Evolutionary conservation across 2,329 filamentous ascomycete genomes (phyloP).

Genomic region (Nemania diffusa): DNA sequence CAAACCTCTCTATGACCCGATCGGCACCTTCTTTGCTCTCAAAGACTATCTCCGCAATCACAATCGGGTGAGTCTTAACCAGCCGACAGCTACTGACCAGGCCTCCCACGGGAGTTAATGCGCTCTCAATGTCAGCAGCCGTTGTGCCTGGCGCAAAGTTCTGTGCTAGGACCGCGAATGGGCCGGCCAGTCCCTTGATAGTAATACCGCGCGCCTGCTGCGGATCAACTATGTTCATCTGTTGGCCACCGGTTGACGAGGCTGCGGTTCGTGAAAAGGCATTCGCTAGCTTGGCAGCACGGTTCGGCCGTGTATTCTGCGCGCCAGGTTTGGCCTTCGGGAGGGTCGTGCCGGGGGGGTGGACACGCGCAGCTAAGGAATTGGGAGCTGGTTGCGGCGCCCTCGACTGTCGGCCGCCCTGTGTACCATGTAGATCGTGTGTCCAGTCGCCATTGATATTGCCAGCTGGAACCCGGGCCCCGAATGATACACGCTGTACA

Average conservation of each 20-base stretch:
- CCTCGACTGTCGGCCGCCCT: constrained; percentile 55
- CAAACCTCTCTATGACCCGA: constrained; percentile 78
- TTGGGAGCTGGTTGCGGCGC: constrained; percentile 50
- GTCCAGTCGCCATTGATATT: constrained; percentile 76
- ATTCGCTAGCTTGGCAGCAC: constrained; percentile 56
- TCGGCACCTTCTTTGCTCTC: constrained; percentile 77
- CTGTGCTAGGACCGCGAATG: constrained; percentile 77
- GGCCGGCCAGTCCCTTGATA: constrained; percentile 78
- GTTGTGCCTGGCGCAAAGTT: constrained; percentile 87
- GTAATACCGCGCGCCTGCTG: constrained; percentile 64
- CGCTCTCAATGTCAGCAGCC: constrained; percentile 83
- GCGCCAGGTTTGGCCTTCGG: constrained; percentile 38
- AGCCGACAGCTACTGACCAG: constrained; percentile 74
- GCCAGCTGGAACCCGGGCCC: constrained; percentile 55
- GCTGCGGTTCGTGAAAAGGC: constrained; percentile 57
- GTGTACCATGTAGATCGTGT: constrained; percentile 71
- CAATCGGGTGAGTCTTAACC: constrained; percentile 73
- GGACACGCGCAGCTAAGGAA: constrained; percentile 61
- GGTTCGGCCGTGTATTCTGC: constrained; percentile 41
- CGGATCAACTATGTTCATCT: constrained; percentile 50
- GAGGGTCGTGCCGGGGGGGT: constrained; percentile 51
- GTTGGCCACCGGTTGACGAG: constrained; percentile 48
- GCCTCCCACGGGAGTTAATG: constrained; percentile 79
- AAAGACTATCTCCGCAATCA: constrained; percentile 83
- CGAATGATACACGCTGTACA: constrained; percentile 49